A percentile compares a stretch with the other conserved stretches of the same genome.
phyloP scores from a whole-genome alignment of 2,329 filamentous ascomycete genomes.

The Ophiostoma quercus region DNA sequence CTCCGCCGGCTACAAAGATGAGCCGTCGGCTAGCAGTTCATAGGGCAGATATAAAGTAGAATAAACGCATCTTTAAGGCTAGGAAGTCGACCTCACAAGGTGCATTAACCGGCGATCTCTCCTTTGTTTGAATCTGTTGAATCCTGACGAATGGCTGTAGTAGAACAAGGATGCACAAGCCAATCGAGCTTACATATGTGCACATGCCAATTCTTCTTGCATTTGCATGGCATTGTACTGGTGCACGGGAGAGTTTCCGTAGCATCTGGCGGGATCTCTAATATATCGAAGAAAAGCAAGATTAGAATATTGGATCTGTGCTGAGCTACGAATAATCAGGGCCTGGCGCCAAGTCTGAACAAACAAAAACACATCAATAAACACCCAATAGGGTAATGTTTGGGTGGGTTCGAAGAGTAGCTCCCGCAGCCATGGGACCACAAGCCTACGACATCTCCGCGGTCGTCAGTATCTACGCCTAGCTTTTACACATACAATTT shows the following conservation, averaged over 20 bases:
- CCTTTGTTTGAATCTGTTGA: background rate
- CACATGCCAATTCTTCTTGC: background rate
- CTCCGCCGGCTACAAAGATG: background rate
- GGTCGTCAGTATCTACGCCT: background rate
- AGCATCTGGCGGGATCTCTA: background rate
- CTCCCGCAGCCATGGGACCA: background rate
- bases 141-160: background rate
- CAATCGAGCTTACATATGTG: background rate
- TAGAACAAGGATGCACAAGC: background rate
- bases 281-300: background rate
- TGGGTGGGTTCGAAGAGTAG: background rate
- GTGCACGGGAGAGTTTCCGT: background rate
- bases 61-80: background rate
- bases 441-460: constrained; percentile 6
- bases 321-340: background rate
- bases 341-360: background rate
- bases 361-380: background rate
- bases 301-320: background rate
- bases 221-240: background rate
- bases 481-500: constrained; percentile 2
- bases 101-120: background rate
- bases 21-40: background rate
- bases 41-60: background rate
- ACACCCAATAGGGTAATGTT: background rate
- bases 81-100: background rate